Evolutionary conservation across 352 stramenopile species (phyloP).

Genomic region (Phytopythium chamaehyphon): DNA sequence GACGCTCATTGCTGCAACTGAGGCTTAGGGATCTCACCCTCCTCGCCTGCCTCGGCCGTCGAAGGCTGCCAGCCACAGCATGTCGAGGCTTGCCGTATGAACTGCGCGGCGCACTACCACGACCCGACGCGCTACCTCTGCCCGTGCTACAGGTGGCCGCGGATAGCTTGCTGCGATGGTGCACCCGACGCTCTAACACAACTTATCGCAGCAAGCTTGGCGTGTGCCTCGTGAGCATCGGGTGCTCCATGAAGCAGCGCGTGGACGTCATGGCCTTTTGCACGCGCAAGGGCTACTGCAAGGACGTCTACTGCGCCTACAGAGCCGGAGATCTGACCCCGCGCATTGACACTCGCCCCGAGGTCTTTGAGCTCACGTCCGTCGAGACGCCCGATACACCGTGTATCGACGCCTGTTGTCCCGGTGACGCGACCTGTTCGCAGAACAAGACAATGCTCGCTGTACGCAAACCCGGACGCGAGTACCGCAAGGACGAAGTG

Average conservation of each 20-base stretch:
- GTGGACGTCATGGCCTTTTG: slow-evolving; percentile 62
- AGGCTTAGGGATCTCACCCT: too few species aligned
- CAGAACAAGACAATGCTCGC: slow-evolving; percentile 43
- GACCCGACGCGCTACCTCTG: slow-evolving; percentile 50
- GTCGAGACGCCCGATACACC: slow-evolving; percentile 48
- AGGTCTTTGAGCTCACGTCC: slow-evolving; percentile 60
- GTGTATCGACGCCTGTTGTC: slow-evolving; percentile 65
- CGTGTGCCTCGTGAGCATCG: slow-evolving; percentile 56
- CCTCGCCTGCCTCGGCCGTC: neutral
- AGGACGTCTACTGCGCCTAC: slow-evolving; percentile 70
- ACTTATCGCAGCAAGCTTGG: slow-evolving; percentile 42
- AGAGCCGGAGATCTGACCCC: slow-evolving; percentile 57
- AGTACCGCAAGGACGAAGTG: slow-evolving; percentile 57
- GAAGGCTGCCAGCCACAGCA: slow-evolving; percentile 43
- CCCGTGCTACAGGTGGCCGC: slow-evolving; percentile 61
- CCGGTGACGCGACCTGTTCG: slow-evolving; percentile 27
- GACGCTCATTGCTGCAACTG: neutral
- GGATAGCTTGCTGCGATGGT: too few species aligned
- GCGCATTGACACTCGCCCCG: slow-evolving; percentile 37
- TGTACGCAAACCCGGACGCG: slow-evolving; percentile 32
- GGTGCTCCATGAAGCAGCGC: slow-evolving; percentile 61
- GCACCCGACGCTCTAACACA: neutral
- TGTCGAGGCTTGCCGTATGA: slow-evolving; percentile 43
- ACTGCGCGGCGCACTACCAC: slow-evolving; percentile 54
- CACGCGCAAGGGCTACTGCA: slow-evolving; percentile 75